These are phyloP conservation scores for Symbiodinium natans DNA, from an alignment of 73 alveolate genomes.

Conservation along the genomic window DNA sequence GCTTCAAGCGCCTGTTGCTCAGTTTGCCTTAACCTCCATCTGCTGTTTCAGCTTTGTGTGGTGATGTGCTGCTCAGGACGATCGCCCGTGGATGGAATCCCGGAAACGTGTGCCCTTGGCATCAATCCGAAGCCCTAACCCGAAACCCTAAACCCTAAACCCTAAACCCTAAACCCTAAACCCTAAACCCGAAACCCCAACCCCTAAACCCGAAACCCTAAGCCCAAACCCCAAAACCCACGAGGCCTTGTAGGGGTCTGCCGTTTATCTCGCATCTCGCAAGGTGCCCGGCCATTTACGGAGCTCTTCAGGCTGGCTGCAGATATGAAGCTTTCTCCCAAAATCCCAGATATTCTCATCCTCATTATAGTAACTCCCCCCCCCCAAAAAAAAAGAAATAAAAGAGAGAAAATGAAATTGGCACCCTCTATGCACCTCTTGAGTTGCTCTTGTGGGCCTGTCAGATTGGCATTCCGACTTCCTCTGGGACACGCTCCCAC, in stretches of 20 bases:
- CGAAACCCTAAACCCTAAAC: neutral
- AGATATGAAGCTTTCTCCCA: too few relatives aligned
- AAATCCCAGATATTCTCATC: too few relatives aligned
- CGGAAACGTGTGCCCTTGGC: constrained; percentile 44
- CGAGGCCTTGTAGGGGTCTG: neutral
- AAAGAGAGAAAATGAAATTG: too few relatives aligned
- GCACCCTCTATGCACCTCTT: neutral
- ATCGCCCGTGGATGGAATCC: constrained; percentile 83
- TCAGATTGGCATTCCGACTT: constrained; percentile 71
- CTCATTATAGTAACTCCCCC: too few relatives aligned
- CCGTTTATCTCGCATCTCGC: too few relatives aligned
- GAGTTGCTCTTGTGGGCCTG: neutral
- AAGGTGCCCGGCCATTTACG: constrained; percentile 86
- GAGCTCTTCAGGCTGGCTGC: constrained; percentile 81
- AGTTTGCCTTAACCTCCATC: neutral
- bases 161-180: neutral
- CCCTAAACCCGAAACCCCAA: too few relatives aligned
- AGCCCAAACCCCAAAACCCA: too few relatives aligned
- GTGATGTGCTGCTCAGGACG: constrained; percentile 4
- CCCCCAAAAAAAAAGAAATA: too few relatives aligned
- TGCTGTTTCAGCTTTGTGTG: neutral
- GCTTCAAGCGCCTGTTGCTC: neutral
- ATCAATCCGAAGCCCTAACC: neutral
- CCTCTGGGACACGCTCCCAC: constrained; percentile 66
- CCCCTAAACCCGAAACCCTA: too few relatives aligned